Evolutionary conservation across 805 yeast species (phyloP).

Genomic region (Wickerhamomyces bisporus): DNA sequence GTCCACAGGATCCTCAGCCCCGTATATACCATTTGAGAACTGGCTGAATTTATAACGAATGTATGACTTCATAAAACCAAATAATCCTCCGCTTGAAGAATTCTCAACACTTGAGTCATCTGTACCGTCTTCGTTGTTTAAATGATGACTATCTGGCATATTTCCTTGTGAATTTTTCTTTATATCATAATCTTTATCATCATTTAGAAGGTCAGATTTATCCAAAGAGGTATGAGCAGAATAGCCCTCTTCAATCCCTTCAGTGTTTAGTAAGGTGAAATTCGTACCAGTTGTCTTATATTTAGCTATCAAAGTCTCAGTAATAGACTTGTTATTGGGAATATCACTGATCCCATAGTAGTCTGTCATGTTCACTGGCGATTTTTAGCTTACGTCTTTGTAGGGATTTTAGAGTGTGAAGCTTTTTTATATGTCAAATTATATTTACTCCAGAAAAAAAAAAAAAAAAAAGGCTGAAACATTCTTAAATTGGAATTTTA

Average conservation of each 20-base stretch:
- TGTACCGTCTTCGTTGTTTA: too few species aligned
- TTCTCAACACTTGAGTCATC: not conserved
- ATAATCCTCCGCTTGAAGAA: slow-evolving; percentile 1
- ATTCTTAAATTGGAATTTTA: too few species aligned
- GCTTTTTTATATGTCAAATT: not conserved
- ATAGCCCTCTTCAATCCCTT: slow-evolving; percentile 6
- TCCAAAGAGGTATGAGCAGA: not conserved
- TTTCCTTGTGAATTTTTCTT: too few species aligned
- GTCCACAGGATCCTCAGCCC: slow-evolving; percentile 7
- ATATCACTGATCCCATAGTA: slow-evolving; percentile 10
- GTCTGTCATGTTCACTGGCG: slow-evolving; percentile 6
- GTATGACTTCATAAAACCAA: slow-evolving; percentile 7
- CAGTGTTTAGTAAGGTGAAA: slow-evolving; percentile 2
- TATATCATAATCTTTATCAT: too few species aligned
- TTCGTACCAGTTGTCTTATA: not conserved
- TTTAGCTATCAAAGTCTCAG: slow-evolving; percentile 13
- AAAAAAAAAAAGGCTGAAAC: too few species aligned
- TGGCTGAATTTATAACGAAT: slow-evolving; percentile 1
- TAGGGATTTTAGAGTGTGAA: too few species aligned
- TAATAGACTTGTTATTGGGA: slow-evolving; percentile 9
- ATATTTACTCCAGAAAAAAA: too few species aligned
- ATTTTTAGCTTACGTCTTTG: too few species aligned
- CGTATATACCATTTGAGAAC: slow-evolving; percentile 4
- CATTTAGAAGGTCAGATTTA: too few species aligned
- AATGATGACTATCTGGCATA: too few species aligned